These are phyloP conservation scores for Cyphellophora attinorum DNA, from an alignment of 2,329 filamentous ascomycete genomes.

Conservation along the genomic window DNA sequence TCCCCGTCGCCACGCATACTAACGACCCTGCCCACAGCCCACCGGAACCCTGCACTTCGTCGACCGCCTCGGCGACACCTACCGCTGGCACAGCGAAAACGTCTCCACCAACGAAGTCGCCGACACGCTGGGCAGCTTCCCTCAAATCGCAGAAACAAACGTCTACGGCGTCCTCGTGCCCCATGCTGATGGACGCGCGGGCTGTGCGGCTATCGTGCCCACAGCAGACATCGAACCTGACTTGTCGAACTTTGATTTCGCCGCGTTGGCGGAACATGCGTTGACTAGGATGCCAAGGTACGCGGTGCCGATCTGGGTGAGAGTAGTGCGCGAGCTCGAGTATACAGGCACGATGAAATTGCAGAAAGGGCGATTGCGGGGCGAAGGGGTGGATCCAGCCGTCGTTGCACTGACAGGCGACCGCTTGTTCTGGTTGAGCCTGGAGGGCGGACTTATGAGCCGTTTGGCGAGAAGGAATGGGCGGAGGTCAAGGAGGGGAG, in stretches of 20 bases:
- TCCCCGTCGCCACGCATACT: conserved; percentile 23
- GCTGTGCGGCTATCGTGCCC: conserved; percentile 59
- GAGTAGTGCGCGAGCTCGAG: conserved; percentile 48
- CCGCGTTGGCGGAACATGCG: conserved; percentile 48
- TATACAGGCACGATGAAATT: conserved; percentile 72
- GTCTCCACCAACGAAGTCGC: conserved; percentile 74
- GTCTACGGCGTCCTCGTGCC: conserved; percentile 77
- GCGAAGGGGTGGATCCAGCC: conserved; percentile 16
- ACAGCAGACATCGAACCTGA: conserved; percentile 27
- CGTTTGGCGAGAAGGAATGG: conserved; percentile 15
- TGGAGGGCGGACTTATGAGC: conserved; percentile 11
- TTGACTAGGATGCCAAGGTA: conserved; percentile 57
- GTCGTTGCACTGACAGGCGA: conserved; percentile 11
- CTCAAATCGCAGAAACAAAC: conserved; percentile 64
- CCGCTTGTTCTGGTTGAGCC: conserved; percentile 17
- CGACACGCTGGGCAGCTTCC: conserved; percentile 59
- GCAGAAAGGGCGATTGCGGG: conserved; percentile 58
- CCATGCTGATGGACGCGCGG: conserved; percentile 72
- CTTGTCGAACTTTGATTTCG: conserved; percentile 53
- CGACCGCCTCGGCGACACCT: conserved; percentile 52
- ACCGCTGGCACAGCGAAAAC: conserved; percentile 63
- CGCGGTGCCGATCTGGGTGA: conserved; percentile 65
- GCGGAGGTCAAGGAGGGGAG: conserved; percentile 17
- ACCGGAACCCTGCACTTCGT: conserved; percentile 71
- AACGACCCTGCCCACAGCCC: conserved; percentile 29